Percentiles rank a stretch among this genome's conserved stretches.
These are phyloP conservation scores for Cairneyella variabilis DNA, from an alignment of 495 filamentous ascomycete species.

Conservation along the genomic window DNA sequence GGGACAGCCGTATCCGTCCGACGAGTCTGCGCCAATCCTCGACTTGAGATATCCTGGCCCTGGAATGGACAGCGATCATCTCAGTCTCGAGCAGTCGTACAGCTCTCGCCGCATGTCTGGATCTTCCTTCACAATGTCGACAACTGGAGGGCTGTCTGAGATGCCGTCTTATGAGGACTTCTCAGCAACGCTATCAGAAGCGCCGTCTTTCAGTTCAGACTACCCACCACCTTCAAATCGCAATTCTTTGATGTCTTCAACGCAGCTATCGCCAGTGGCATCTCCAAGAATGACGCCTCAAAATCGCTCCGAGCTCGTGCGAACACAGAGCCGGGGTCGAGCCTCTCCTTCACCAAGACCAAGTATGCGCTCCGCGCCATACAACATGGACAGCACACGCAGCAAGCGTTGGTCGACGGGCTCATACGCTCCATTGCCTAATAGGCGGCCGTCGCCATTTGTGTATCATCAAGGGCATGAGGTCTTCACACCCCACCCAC, in stretches of 20 bases:
- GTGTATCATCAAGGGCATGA: conserved; percentile 48
- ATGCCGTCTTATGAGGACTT: conserved; percentile 58
- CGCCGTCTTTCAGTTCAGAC: conserved; percentile 51
- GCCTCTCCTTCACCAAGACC: conserved; percentile 64
- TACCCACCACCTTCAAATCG: conserved; percentile 54
- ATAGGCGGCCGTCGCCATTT: conserved; percentile 51
- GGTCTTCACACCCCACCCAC: conserved; percentile 40
- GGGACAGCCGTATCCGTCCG: conserved; percentile 51
- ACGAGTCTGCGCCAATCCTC: conserved; percentile 52
- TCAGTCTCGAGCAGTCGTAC: conserved; percentile 29
- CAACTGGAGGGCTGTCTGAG: conserved; percentile 51
- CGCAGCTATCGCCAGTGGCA: conserved; percentile 54
- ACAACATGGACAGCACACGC: conserved; percentile 54
- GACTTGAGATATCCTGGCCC: conserved; percentile 40
- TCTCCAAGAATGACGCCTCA: conserved; percentile 57
- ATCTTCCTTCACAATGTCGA: conserved; percentile 55
- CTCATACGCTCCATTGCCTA: conserved; percentile 46
- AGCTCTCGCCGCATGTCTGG: conserved; percentile 51
- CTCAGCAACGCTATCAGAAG: conserved; percentile 51
- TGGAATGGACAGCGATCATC: conserved; percentile 25
- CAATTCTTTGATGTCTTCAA: conserved; percentile 56
- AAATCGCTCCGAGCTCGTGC: conserved; percentile 48
- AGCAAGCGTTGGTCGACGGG: conserved; percentile 73
- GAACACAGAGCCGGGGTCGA: conserved; percentile 55
- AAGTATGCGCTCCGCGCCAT: conserved; percentile 59